Percentiles rank a stretch among this genome's conserved stretches.
phyloP scores from a whole-genome alignment of 768 basidiomycete species.

The Tulasnella sp. region DNA sequence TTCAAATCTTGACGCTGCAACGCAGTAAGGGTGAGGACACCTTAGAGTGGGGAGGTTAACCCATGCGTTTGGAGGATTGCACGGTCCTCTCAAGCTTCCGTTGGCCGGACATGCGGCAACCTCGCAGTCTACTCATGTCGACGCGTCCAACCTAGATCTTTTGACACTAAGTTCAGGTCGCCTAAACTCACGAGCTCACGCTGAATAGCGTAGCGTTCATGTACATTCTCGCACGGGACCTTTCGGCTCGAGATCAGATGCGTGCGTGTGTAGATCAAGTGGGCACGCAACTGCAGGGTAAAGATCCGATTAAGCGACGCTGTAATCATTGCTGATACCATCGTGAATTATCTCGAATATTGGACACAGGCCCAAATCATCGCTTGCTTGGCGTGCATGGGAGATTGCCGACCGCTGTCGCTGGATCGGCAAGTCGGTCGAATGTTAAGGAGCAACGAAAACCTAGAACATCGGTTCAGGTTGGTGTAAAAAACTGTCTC shows the following conservation, averaged over 20 bases:
- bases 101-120: constrained; percentile 3
- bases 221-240: background rate
- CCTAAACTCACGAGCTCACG: background rate
- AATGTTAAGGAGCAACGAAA: background rate
- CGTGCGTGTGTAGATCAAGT: background rate
- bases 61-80: background rate
- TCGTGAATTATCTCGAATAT: background rate
- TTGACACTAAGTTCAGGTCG: background rate
- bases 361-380: no score
- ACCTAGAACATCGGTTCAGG: background rate
- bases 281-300: background rate
- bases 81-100: background rate
- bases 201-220: background rate
- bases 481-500: background rate
- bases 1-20: constrained; percentile 10
- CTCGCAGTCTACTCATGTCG: constrained; percentile 4
- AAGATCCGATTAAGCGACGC: background rate
- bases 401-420: no score
- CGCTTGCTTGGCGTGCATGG: no score
- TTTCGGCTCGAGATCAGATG: background rate
- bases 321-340: background rate
- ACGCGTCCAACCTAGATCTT: background rate
- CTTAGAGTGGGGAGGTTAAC: background rate
- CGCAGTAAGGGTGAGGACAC: background rate
- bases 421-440: background rate